phyloP scores from a whole-genome alignment of 2,329 filamentous ascomycete species.

The Diaporthe helianthi region DNA sequence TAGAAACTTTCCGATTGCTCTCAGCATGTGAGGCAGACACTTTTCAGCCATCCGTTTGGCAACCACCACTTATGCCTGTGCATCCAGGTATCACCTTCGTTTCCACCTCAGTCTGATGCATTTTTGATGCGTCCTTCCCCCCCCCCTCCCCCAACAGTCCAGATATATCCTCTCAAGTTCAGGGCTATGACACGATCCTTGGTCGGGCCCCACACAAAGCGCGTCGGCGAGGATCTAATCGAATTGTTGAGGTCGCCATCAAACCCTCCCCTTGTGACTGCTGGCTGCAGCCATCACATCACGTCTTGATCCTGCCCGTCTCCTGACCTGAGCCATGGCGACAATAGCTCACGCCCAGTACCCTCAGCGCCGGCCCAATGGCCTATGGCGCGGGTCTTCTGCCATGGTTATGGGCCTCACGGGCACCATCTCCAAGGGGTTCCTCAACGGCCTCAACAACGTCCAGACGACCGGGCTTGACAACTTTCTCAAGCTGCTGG shows the following conservation, averaged over 20 bases:
- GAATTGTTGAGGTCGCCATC: conserved; percentile 11
- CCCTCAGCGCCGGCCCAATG: conserved; percentile 55
- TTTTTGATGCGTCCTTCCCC: background rate
- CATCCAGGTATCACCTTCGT: conserved; percentile 4
- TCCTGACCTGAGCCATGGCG: conserved; percentile 25
- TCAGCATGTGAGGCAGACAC: conserved; percentile 10
- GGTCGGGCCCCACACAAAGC: conserved; percentile 16
- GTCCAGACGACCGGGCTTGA: conserved; percentile 81
- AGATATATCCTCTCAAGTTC: background rate
- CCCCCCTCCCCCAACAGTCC: background rate
- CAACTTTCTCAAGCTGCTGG: conserved; percentile 76
- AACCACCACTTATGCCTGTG: conserved; percentile 7
- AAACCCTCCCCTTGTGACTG: background rate
- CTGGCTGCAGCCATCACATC: background rate
- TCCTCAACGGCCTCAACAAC: conserved; percentile 76
- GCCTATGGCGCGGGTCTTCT: conserved; percentile 78
- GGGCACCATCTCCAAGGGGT: conserved; percentile 73
- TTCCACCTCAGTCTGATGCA: background rate
- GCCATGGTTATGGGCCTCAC: conserved; percentile 76
- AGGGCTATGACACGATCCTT: conserved; percentile 23
- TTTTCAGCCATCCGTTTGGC: background rate
- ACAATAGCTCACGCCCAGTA: conserved; percentile 34
- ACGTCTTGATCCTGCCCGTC: background rate
- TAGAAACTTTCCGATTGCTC: conserved; percentile 19
- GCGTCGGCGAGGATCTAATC: conserved; percentile 22